Evolutionary conservation across 108 stramenopile genomes (phyloP), one percentile per base, ranked within the genome.

Genomic region (Discostella pseudostelligera): DNA sequence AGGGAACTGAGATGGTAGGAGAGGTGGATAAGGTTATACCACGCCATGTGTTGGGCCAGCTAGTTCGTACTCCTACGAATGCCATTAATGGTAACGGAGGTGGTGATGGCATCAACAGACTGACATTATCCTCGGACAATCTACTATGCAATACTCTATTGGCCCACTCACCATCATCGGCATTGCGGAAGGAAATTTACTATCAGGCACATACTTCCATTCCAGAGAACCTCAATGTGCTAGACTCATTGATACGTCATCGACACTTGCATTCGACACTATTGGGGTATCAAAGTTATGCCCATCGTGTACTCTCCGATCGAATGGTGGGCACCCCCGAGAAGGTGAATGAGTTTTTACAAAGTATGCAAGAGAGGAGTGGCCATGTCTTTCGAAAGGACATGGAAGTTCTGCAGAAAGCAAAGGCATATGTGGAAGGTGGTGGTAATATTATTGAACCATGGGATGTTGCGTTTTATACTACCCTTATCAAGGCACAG

Each of bases 381-480:
- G 40, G 36, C 24, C 35, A 56, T 10, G 57, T 62, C 32, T 88
- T 78, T 45, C 39, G 60, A 53, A 55, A 75, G 26, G 87, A 91
- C 17, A 79, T 90, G 83, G 83, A 79, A 46, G 21, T 83, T 20
- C 26, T 96, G 28, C 19, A 54, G 10, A 43, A 56, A 4, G 82
- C 83, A 55, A 90, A 94, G 53, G 59, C 67, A 36, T 64, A 82
- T 29, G 47, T 94, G 40, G 93, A 94, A 64, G 86, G 84, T 19
- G 29, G 35, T 39, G n/a, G 61, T 9, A 56, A 26, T 17, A 45
- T 54, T 24, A 68, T 93, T 21, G 75, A 95, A 65, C 81, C 95
- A 8, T 97, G 96, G 96, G 96, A 97, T 70, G 58, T 96, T 0
- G 77, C 85, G 2, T 96, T 73, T 74, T 95, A 91, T 62, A 79